Conservation (phyloP, 2,329 filamentous ascomycete species). For the Pseudogymnoascus sp. region DNA sequence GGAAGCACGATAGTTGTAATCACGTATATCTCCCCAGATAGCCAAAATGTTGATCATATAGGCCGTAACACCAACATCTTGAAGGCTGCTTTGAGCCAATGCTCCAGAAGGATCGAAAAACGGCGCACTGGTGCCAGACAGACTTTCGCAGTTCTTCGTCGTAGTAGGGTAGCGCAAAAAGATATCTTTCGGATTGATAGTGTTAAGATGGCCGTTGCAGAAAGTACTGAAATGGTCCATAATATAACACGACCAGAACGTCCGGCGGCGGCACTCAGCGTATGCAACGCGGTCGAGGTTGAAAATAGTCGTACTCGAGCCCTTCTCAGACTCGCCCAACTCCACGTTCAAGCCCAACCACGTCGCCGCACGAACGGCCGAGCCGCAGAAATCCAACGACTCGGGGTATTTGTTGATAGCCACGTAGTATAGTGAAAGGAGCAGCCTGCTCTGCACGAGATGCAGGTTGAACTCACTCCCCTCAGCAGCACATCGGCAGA, state of each 20-base stretch:
- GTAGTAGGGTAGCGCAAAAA: constrained; percentile 58
- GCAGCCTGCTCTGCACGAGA: constrained; percentile 57
- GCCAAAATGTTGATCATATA: constrained; percentile 54
- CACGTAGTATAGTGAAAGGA: constrained; percentile 58
- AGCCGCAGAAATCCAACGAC: constrained; percentile 55
- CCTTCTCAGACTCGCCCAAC: constrained; percentile 38
- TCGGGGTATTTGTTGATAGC: constrained; percentile 49
- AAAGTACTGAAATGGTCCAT: constrained; percentile 59
- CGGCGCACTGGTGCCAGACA: constrained; percentile 47
- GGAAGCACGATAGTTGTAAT: constrained; percentile 46
- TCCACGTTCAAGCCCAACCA: constrained; percentile 58
- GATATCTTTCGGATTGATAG: constrained; percentile 55
- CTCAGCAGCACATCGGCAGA: constrained; percentile 49
- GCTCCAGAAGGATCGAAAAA: constrained; percentile 47
- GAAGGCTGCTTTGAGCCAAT: constrained; percentile 28
- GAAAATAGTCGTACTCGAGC: constrained; percentile 36
- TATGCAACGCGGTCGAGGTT: constrained; percentile 48
- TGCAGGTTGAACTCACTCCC: constrained; percentile 49
- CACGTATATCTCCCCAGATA: constrained; percentile 57
- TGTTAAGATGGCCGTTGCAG: constrained; percentile 43
- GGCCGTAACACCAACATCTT: constrained; percentile 42
- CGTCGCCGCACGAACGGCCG: constrained; percentile 50
- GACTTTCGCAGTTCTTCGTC: constrained; percentile 51
- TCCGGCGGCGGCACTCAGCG: constrained; percentile 59
- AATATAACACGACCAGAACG: constrained; percentile 63